Evolutionary conservation across 2,329 filamentous ascomycete species (phyloP), one percentile per base, ranked within the genome.

Genomic region (Dendryphion nanum): DNA sequence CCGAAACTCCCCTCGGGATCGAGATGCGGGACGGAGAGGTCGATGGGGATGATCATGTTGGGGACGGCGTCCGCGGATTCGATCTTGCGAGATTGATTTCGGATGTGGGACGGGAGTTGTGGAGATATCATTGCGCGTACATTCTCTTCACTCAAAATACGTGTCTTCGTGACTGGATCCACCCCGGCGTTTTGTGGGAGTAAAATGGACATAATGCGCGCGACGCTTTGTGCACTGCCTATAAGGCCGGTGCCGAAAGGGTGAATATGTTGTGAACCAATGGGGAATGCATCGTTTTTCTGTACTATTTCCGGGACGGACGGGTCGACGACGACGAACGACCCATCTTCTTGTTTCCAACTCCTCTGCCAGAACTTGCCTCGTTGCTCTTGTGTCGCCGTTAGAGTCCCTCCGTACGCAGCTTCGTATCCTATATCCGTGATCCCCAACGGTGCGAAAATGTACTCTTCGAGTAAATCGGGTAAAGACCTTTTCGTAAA

Each of bases 301-400:
- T 40, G 43, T 0, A 41, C 17, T 5, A 35, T 41, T n/a, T 44
- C 33, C 3, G 50, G 40, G 14, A 42, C 41, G 2, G 30, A 20
- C 3, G 41, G 19, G 14, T 49, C 48, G 7, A 54, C 37, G 13
- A 23, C 16, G 14, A 47, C 17, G 15, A 45, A 49, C 3, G 24
- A 23, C 7, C 38, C 45, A n/a, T 44, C 40, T 1, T 63, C 51
- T 46, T 71, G 72, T 75, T 83, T 81, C 0, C 73, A 63, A 0
- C 61, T 48, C 1, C 64, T 73, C 0, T 78, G 78, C 39, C 82
- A 67, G 69, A 83, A 78, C 5, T 31, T 38, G 0, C 37, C 45
- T 4, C 37, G 14, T 5, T 45, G 48, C 4, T 33, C 32, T 2
- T 33, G 18, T 2, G 20, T 24, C 5, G 20, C 32, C 40, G 66